These are phyloP conservation scores for Amoebophrya sp. DNA, from an alignment of 169 alveolate genomes.

Conservation along the genomic window DNA sequence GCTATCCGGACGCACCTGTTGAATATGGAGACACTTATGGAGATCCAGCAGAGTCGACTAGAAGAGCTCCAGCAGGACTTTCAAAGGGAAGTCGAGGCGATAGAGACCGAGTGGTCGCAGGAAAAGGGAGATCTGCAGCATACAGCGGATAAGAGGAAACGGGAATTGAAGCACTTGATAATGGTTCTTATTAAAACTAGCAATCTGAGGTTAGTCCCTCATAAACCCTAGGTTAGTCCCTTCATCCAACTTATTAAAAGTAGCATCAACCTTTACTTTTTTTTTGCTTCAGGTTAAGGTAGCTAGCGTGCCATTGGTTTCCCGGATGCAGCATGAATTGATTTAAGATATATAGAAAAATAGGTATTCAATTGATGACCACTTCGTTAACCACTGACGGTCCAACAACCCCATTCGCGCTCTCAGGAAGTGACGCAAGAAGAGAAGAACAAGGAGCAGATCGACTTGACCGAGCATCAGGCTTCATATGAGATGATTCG, in stretches of 20 bases:
- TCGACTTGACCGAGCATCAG: conserved; percentile 62
- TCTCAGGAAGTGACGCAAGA: conserved; percentile 23
- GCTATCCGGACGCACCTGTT: conserved; percentile 77
- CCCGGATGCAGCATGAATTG: too few species aligned
- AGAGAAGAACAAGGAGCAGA: conserved; percentile 58
- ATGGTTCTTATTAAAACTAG: too few species aligned
- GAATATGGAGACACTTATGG: conserved; percentile 69
- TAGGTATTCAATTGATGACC: too few species aligned
- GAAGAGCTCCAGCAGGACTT: neutral
- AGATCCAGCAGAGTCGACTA: conserved; percentile 62
- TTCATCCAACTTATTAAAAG: too few species aligned
- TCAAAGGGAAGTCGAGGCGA: neutral
- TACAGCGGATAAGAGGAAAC: neutral
- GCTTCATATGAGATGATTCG: conserved; percentile 59
- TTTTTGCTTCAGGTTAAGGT: too few species aligned
- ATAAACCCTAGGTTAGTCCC: too few species aligned
- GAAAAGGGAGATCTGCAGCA: neutral
- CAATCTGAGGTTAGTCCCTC: too few species aligned
- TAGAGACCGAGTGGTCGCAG: neutral
- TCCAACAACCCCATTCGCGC: too few species aligned
- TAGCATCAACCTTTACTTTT: too few species aligned
- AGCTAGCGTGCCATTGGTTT: too few species aligned
- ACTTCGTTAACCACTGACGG: too few species aligned
- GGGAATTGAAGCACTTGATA: neutral
- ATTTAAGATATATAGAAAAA: too few species aligned